These are phyloP conservation scores for Xylaria sp. DNA, from an alignment of 2,329 filamentous ascomycete species.

Conservation along the genomic window DNA sequence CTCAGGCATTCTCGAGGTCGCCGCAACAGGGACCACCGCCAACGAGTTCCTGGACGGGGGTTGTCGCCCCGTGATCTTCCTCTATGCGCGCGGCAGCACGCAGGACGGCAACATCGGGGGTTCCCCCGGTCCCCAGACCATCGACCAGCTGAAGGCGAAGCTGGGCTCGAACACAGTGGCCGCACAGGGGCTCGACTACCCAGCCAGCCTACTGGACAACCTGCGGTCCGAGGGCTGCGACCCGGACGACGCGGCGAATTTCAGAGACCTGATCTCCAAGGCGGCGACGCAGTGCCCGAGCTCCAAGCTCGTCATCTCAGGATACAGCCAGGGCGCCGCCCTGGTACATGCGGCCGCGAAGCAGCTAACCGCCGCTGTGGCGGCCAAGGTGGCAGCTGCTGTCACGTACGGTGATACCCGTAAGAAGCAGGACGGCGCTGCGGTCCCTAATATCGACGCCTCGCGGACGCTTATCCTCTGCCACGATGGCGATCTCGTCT, in stretches of 20 bases:
- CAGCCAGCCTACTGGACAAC: slow-evolving; percentile 41
- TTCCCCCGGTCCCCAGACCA: slow-evolving; percentile 51
- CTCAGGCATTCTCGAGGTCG: slow-evolving; percentile 3
- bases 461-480: slow-evolving; percentile 56
- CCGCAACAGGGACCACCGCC: slow-evolving; percentile 36
- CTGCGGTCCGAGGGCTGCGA: slow-evolving; percentile 47
- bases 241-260: slow-evolving; percentile 46
- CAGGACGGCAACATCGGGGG: slow-evolving; percentile 52
- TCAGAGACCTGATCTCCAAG: slow-evolving; percentile 48
- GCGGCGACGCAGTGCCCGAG: slow-evolving; percentile 53
- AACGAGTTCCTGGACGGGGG: slow-evolving; percentile 52
- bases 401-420: slow-evolving; percentile 57
- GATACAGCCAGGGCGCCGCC: slow-evolving; percentile 57
- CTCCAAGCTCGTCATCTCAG: slow-evolving; percentile 54
- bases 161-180: slow-evolving; percentile 38
- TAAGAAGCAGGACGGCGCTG: slow-evolving; percentile 48
- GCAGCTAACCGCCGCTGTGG: slow-evolving; percentile 43
- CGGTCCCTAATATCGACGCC: slow-evolving; percentile 48
- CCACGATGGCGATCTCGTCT: slow-evolving; percentile 61
- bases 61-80: slow-evolving; percentile 52
- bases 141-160: slow-evolving; percentile 62
- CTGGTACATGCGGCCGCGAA: slow-evolving; percentile 54
- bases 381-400: slow-evolving; percentile 50
- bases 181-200: slow-evolving; percentile 44
- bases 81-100: slow-evolving; percentile 54